These are phyloP conservation scores for Colletotrichum chlorophyti DNA, from an alignment of 2,329 filamentous ascomycete genomes.

Conservation along the genomic window DNA sequence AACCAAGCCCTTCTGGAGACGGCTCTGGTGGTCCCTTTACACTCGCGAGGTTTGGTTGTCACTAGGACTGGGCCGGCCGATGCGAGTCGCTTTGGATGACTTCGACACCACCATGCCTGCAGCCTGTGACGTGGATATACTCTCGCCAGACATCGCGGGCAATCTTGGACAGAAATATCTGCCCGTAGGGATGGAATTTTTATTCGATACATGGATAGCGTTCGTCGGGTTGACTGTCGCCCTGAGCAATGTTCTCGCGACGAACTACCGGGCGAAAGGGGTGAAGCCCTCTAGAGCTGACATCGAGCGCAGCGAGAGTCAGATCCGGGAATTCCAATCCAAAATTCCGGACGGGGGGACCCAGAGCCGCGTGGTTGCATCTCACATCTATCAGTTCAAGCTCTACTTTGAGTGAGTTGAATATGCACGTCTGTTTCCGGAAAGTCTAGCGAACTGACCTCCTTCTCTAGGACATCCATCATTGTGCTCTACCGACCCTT, in stretches of 20 bases:
- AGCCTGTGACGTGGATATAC: conserved; percentile 9
- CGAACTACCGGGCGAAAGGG: conserved; percentile 1
- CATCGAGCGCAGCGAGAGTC: conserved; percentile 11
- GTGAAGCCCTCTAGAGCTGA: neutral
- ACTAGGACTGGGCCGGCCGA: conserved; percentile 16
- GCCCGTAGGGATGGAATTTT: neutral
- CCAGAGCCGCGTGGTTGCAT: conserved; percentile 9
- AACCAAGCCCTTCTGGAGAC: conserved; percentile 16
- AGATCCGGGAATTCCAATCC: conserved; percentile 7
- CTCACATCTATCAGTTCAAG: conserved; percentile 16
- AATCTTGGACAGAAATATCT: conserved; percentile 11
- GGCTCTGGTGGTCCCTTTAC: conserved; percentile 22
- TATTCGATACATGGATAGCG: conserved; percentile 9
- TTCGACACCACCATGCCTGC: conserved; percentile 13
- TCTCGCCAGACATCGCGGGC: neutral
- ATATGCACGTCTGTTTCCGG: rapidly evolving
- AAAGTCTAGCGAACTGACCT: neutral
- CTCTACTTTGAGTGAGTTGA: conserved; percentile 22
- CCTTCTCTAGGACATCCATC: neutral
- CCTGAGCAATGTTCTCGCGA: conserved; percentile 4
- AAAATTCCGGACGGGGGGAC: neutral
- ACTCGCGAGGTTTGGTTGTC: conserved; percentile 22
- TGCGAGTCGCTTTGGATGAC: conserved; percentile 19
- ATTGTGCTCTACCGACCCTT: conserved; percentile 22
- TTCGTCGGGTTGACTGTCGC: neutral